Evolutionary conservation across 768 basidiomycete species (phyloP).

Genomic region (Tylopilus plumbeoviolaceoides): DNA sequence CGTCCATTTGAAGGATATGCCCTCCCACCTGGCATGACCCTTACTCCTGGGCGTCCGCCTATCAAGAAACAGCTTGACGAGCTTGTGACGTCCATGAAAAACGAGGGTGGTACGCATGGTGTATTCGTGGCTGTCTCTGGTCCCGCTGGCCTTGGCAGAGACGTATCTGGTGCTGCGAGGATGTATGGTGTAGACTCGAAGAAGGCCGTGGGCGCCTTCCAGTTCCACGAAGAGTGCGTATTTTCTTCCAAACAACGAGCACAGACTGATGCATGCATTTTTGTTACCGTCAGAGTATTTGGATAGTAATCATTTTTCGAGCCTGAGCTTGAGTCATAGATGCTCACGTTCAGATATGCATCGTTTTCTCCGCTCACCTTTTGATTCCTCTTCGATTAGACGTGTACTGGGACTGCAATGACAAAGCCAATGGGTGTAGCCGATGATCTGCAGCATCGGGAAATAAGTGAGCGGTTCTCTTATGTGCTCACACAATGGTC

Average conservation of each 20-base stretch:
- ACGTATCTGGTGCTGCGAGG: constrained; percentile 30
- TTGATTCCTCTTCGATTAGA: too few species aligned
- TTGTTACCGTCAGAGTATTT: constrained; percentile 14
- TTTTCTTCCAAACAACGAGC: not conserved
- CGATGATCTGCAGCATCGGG: too few species aligned
- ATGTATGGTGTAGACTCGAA: constrained; percentile 22
- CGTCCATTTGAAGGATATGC: constrained; percentile 12
- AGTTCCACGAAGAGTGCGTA: constrained; percentile 38
- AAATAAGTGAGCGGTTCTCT: too few species aligned
- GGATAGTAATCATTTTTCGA: constrained; percentile 17
- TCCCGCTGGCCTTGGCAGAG: constrained; percentile 33
- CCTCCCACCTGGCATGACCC: constrained; percentile 37
- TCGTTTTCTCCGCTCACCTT: too few species aligned
- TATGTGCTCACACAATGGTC: too few species aligned
- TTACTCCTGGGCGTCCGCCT: constrained; percentile 50
- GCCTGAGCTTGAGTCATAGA: not conserved
- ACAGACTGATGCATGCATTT: not conserved
- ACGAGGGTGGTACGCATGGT: constrained; percentile 30
- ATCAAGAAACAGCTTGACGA: constrained; percentile 42
- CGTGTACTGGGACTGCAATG: too few species aligned
- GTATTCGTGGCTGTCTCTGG: constrained; percentile 42
- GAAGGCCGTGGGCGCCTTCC: constrained; percentile 34
- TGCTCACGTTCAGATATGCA: too few species aligned
- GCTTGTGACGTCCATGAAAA: constrained; percentile 38
- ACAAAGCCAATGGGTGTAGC: too few species aligned